Evolutionary conservation across 805 yeast species (phyloP), one percentile per base, ranked within the genome.

Genomic region (Lipomyces mesembrius): DNA sequence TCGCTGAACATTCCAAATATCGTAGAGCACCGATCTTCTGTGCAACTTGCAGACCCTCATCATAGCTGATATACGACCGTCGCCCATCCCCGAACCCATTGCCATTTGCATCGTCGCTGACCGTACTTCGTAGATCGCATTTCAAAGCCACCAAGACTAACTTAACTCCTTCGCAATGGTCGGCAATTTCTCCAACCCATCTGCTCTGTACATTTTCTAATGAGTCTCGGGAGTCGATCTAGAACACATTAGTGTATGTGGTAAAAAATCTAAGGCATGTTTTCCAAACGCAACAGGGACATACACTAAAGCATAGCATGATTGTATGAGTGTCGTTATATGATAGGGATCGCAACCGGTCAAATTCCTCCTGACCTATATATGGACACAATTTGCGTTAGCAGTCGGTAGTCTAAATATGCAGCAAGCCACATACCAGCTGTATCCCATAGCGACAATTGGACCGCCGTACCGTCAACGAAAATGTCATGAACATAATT

Each of bases 101-200:
- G 68, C 74, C 78, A 8, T 61, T 63, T 32, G 49, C 66, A 14
- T 61, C 59, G 20, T 57, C 65, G 20, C 60, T 46, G 27, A 56
- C 49, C 3, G 62, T 32, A 54, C 62, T 60, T 46, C 99, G 87
- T 75, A 94, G 82, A 79, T 94, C 99, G 74, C 98, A 95, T 79
- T 94, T 94, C 73, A 95, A 83, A 0, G 98, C 98, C 32, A 94
- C 98, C 64, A 94, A 82, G 17, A 95, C 97, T 62, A 94, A 82
- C 79, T 93, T 91, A 57, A 95, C 98, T 58, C 97, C 98, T 73
- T 92, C 97, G 79, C 98, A 95, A 77, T 94, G 97, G 76, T 94
- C 98, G 53, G 96, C 88, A 67, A 95, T 93, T 77, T 94, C 99
- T 3, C 96, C 96, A 34, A 92, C 96, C 99, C 99, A 94, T 79